Evolutionary conservation across 2,329 filamentous ascomycete species (phyloP).

Genomic region (Trichoderma pleuroti): DNA sequence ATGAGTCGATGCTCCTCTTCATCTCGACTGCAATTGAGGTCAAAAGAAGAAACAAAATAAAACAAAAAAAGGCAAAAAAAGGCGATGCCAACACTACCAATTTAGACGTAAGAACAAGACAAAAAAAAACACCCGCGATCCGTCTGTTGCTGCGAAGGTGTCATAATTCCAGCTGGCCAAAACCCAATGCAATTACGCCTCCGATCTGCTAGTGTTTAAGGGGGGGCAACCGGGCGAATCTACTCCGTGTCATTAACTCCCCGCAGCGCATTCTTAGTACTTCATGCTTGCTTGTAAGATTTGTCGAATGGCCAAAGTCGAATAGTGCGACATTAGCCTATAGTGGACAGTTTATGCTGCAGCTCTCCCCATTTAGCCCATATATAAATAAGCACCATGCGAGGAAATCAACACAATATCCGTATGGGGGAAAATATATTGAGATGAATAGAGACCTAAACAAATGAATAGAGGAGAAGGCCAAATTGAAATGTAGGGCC

Average conservation of each 20-base stretch:
- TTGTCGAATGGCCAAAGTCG: not conserved
- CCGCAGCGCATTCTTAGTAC: not conserved
- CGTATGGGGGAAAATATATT: too few relatives aligned
- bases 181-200: not conserved
- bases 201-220: not conserved
- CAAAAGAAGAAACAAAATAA: not conserved
- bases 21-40: not conserved
- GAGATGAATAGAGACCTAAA: not conserved
- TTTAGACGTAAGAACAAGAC: not conserved
- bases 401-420: not conserved
- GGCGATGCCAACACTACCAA: not conserved
- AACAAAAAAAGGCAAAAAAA: not conserved
- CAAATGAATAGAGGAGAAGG: not conserved
- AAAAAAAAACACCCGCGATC: not conserved
- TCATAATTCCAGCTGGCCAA: not conserved
- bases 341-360: not conserved
- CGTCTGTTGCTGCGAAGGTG: not conserved
- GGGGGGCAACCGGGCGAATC: not conserved
- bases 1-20: conserved; percentile 2
- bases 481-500: not conserved
- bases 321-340: not conserved
- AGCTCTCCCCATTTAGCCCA: not conserved
- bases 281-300: not conserved
- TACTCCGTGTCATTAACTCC: not conserved
- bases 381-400: not conserved